A percentile compares a stretch with the other conserved stretches of the same genome.
Evolutionary conservation across 2,329 filamentous ascomycete genomes (phyloP).

Genomic region (Talaromyces sp.): DNA sequence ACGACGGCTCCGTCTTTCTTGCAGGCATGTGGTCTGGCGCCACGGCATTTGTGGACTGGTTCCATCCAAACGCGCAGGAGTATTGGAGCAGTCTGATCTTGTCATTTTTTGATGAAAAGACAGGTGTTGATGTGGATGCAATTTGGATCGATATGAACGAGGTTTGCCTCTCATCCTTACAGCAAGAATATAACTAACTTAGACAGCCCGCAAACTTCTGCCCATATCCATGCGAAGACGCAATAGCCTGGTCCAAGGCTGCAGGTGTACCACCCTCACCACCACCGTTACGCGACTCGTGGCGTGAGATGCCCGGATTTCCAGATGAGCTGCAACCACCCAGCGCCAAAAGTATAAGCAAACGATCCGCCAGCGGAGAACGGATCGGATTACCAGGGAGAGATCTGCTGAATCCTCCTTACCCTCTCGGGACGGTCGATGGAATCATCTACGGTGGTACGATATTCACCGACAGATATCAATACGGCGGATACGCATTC

Average conservation of each 20-base stretch:
- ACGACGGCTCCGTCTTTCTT: conserved; percentile 56
- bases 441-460: conserved; percentile 56
- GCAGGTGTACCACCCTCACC: conserved; percentile 56
- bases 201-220: conserved; percentile 48
- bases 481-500: conserved; percentile 60
- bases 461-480: conserved; percentile 65
- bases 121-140: conserved; percentile 71
- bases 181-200: neutral
- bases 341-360: conserved; percentile 5
- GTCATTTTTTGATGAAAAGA: conserved; percentile 62
- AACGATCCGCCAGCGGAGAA: conserved; percentile 20
- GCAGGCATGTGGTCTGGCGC: conserved; percentile 79
- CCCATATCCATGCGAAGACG: conserved; percentile 56
- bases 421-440: conserved; percentile 63
- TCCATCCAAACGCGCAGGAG: conserved; percentile 59
- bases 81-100: conserved; percentile 72
- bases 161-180: conserved; percentile 23
- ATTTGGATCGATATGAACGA: conserved; percentile 75
- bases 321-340: conserved; percentile 64
- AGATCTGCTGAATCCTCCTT: conserved; percentile 64
- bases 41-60: conserved; percentile 75
- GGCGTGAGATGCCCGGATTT: conserved; percentile 67
- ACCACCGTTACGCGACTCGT: conserved; percentile 62
- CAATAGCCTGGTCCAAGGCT: conserved; percentile 50
- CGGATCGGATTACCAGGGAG: conserved; percentile 60